Evolutionary conservation across 2,329 filamentous ascomycete genomes (phyloP).

Genomic region (Blastomyces emzantsi): DNA sequence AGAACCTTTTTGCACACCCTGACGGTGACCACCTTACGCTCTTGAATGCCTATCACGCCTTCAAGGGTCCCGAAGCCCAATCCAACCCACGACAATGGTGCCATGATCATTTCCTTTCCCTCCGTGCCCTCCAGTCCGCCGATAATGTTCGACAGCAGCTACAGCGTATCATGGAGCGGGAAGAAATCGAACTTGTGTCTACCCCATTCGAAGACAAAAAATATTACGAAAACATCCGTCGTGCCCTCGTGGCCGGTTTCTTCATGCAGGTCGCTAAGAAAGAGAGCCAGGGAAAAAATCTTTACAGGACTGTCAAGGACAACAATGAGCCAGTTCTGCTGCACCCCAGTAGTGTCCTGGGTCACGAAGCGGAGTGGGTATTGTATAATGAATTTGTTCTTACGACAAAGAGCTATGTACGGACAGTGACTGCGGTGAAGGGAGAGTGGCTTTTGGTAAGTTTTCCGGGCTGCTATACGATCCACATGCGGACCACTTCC

Average conservation of each 20-base stretch:
- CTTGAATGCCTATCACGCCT: constrained; percentile 96
- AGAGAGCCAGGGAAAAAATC: constrained; percentile 69
- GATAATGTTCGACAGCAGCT: constrained; percentile 91
- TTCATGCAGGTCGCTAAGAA: constrained; percentile 99
- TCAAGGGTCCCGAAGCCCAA: constrained; percentile 66
- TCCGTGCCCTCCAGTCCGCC: constrained; percentile 78
- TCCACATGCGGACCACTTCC: background rate
- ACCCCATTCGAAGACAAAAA: constrained; percentile 91
- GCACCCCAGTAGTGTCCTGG: constrained; percentile 85
- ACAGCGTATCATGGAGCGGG: constrained; percentile 92
- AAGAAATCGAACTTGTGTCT: constrained; percentile 74
- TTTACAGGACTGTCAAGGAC: constrained; percentile 93
- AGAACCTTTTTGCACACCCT: constrained; percentile 79
- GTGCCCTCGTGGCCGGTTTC: constrained; percentile 86
- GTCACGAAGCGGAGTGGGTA: constrained; percentile 89
- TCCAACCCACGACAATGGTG: constrained; percentile 83
- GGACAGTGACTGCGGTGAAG: constrained; percentile 82
- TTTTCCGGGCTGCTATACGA: constrained; percentile 17
- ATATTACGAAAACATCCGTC: constrained; percentile 95
- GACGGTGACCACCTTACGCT: constrained; percentile 95
- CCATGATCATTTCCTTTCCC: constrained; percentile 89
- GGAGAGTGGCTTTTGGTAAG: constrained; percentile 89
- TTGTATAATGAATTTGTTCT: constrained; percentile 98
- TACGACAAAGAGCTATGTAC: constrained; percentile 95
- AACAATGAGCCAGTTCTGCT: constrained; percentile 78